Evolutionary conservation across 2,329 filamentous ascomycete genomes (phyloP).

Genomic region (Scedosporium apiospermum): DNA sequence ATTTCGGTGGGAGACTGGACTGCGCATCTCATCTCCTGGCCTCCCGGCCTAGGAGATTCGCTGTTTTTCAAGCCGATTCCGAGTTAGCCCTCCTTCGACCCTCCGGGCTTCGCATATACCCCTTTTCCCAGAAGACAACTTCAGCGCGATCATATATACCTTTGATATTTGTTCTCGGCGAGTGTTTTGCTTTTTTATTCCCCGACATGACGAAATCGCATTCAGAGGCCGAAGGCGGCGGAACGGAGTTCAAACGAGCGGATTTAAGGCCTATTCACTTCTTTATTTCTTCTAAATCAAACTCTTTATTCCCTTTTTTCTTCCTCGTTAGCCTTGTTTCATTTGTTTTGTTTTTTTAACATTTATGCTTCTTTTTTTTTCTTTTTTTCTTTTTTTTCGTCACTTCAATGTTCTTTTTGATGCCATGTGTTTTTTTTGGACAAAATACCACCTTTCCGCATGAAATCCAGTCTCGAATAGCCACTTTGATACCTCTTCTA

Average conservation of each 20-base stretch:
- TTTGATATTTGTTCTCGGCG: neutral
- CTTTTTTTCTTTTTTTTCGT: neutral
- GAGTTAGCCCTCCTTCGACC: neutral
- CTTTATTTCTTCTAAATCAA: neutral
- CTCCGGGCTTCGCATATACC: neutral
- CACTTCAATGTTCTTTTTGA: conserved; percentile 6
- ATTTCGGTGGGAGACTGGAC: neutral
- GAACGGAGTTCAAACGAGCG: neutral
- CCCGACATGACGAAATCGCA: neutral
- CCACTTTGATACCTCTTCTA: neutral
- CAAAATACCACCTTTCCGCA: neutral
- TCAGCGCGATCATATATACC: neutral
- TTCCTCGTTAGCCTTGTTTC: neutral
- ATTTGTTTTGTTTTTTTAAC: neutral
- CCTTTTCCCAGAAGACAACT: too few species aligned
- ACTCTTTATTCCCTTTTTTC: neutral
- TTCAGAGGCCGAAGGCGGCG: neutral
- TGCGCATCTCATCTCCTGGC: neutral
- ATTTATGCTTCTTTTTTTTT: neutral
- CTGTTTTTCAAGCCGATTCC: neutral
- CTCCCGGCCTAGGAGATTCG: neutral
- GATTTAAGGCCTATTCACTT: neutral
- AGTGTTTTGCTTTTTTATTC: neutral
- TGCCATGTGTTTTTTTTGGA: neutral
- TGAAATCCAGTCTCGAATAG: neutral